These are phyloP conservation scores for Neopestalotiopsis clavispora DNA, from an alignment of 2,329 filamentous ascomycete species.

Conservation along the genomic window DNA sequence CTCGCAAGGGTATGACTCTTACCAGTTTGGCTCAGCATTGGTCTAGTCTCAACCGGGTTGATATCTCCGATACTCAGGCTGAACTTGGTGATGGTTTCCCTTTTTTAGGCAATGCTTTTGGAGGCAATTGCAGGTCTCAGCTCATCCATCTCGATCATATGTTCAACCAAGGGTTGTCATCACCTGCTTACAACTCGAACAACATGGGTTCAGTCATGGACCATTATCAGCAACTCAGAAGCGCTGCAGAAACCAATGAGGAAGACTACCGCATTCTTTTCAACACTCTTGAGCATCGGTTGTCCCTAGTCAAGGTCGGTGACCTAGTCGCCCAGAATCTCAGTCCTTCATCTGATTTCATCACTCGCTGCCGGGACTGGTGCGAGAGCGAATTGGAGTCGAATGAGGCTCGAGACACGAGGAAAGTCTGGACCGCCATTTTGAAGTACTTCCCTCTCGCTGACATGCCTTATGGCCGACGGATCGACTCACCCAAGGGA, in stretches of 20 bases:
- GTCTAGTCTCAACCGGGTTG: slow-evolving; percentile 19
- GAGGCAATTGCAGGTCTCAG: slow-evolving; percentile 32
- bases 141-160: slow-evolving; percentile 32
- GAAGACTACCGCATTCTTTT: slow-evolving; percentile 32
- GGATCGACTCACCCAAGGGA: neutral
- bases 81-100: slow-evolving; percentile 12
- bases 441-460: neutral
- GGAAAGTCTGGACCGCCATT: neutral
- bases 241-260: slow-evolving; percentile 20
- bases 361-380: slow-evolving; percentile 33
- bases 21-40: slow-evolving; percentile 28
- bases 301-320: slow-evolving; percentile 28
- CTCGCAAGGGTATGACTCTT: slow-evolving; percentile 25
- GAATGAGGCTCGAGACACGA: neutral
- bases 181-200: slow-evolving; percentile 30
- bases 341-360: slow-evolving; percentile 24
- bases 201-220: slow-evolving; percentile 24
- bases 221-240: neutral
- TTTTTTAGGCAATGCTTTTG: slow-evolving; percentile 35
- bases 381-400: slow-evolving; percentile 21
- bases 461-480: neutral
- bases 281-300: slow-evolving; percentile 34
- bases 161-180: slow-evolving; percentile 31
- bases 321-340: slow-evolving; percentile 29
- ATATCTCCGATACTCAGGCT: neutral